Evolutionary conservation across 805 yeast species (phyloP), one percentile per base, ranked within the genome.

Genomic region (Blastobotrys americana): DNA sequence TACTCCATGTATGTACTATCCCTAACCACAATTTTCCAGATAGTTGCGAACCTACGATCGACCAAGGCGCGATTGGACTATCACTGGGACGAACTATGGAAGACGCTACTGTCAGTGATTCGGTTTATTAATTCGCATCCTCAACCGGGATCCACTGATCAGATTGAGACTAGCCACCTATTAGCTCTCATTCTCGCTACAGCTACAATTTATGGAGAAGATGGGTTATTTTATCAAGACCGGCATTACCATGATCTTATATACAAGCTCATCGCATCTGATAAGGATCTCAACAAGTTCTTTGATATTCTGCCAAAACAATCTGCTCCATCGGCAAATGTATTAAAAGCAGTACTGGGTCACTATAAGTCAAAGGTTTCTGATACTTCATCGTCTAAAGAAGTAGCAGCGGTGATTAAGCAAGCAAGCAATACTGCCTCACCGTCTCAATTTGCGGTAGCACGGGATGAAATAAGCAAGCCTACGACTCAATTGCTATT

Each of bases 11-110:
- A 62, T 37, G 39, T 39, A 3, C 55, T 59, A 33, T 46, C 59
- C 1, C 46, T 60, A 4, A 47, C 44, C 3, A 38, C 49, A 5
- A 34, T 56, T 25, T 53, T 55, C 45, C 65, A 57, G 46, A 46
- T 51, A 2, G 34, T 57, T 4, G 45, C 49, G 9, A 41, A 47
- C 17, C 44, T 59, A 17, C 44, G 55, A 25, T 17, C 34, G 4
- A 15, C 25, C 15, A 45, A 46, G 33, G 34, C 42, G 1, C 46
- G 57, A 25, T 28, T 49, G 41, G 43, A 42, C 13, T 68, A 67
- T 45, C 60, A 62, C 47, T 68, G 72, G 72, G 44, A 55, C 6
- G 68, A 64, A 39, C 51, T 68, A 28, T 67, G 70, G 68, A 54
- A 51, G 39, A 55, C 68, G 2, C 37, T 65, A 13, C 43, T 60